Conservation (phyloP, 768 basidiomycete genomes). For the Pulveroboletus ravenelii region DNA sequence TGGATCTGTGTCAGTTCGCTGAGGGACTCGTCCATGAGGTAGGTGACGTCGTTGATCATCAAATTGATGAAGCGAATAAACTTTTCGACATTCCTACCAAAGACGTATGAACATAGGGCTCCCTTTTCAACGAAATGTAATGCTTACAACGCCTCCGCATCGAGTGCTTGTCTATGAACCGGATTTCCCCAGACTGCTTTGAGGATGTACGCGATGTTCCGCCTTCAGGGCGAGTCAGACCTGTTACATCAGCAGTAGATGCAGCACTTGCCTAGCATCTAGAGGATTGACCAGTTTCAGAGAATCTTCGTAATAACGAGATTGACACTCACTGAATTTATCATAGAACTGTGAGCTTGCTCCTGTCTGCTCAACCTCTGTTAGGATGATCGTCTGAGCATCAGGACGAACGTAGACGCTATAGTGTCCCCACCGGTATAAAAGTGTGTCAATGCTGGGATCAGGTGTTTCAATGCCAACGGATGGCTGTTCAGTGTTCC, state of each 20-base stretch:
- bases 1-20: constrained; percentile 86
- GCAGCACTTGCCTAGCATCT: constrained; percentile 49
- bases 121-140: not conserved
- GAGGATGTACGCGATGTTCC: constrained; percentile 83
- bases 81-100: constrained; percentile 74
- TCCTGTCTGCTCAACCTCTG: constrained; percentile 97
- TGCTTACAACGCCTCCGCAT: constrained; percentile 68
- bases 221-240: constrained; percentile 40
- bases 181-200: constrained; percentile 92
- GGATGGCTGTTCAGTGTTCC: constrained; percentile 80
- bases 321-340: constrained; percentile 76
- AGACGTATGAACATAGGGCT: constrained; percentile 2
- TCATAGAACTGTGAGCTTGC: constrained; percentile 99
- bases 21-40: constrained; percentile 94
- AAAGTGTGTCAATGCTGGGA: constrained; percentile 88
- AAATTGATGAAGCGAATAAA: constrained; percentile 96
- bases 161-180: constrained; percentile 80
- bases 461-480: constrained; percentile 81
- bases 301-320: constrained; percentile 5
- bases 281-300: constrained; percentile 1
- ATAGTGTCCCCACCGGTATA: constrained; percentile 69
- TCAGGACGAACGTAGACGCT: not conserved
- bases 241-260: not conserved
- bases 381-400: not conserved
- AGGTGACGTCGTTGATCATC: constrained; percentile 99